Conservation (phyloP, 1,284 basidiomycete genomes). For the Thecaphora thlaspeos region DNA sequence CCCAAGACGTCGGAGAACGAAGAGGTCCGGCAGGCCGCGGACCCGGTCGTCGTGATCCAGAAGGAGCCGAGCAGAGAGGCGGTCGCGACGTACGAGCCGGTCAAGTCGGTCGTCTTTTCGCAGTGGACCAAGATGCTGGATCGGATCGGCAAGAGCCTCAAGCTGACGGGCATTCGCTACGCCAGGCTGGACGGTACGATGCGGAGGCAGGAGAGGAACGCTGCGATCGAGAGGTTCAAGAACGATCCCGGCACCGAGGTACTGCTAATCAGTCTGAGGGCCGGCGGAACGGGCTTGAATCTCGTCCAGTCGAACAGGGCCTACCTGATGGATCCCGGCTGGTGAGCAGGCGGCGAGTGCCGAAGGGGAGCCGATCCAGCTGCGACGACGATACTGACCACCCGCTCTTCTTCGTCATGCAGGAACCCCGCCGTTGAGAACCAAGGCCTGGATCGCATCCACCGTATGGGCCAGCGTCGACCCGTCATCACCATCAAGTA, state of each 20-base stretch:
- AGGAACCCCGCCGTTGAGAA: constrained; percentile 92
- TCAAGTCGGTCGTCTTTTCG: constrained; percentile 62
- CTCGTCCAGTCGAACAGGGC: constrained; percentile 67
- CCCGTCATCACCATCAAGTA: constrained; percentile 55
- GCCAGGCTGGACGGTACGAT: constrained; percentile 52
- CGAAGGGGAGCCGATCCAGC: too few species aligned
- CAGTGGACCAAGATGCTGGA: constrained; percentile 57
- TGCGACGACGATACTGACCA: too few species aligned
- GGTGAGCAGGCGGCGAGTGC: too few species aligned
- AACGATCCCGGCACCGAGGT: constrained; percentile 46
- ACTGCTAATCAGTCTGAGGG: constrained; percentile 50
- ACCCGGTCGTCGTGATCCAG: constrained; percentile 35
- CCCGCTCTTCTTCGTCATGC: too few species aligned
- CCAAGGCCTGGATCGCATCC: constrained; percentile 53
- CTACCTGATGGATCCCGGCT: constrained; percentile 93
- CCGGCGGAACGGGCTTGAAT: constrained; percentile 67
- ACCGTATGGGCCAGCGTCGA: constrained; percentile 50
- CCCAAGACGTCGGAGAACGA: constrained; percentile 17
- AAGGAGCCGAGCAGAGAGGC: constrained; percentile 15
- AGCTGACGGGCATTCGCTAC: constrained; percentile 42
- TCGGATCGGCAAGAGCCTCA: constrained; percentile 44
- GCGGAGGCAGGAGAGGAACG: constrained; percentile 40
- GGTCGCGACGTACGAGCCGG: constrained; percentile 29
- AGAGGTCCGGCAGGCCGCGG: constrained; percentile 17
- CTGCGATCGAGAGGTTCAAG: constrained; percentile 43